These are phyloP conservation scores for Paramarasmius palmivorus DNA, from an alignment of 1,284 basidiomycete species.

Conservation along the genomic window DNA sequence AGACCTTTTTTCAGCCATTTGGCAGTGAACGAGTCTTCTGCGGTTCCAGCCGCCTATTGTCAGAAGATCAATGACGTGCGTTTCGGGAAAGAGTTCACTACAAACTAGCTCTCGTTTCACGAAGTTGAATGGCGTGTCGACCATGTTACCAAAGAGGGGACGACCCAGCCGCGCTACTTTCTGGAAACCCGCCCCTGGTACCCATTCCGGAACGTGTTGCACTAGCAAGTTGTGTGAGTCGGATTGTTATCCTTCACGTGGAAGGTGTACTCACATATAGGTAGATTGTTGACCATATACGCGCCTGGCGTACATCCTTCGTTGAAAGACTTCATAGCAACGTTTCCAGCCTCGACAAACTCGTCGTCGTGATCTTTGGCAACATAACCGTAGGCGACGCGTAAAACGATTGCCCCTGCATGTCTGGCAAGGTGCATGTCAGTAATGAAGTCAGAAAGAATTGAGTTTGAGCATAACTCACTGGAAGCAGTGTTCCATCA, in stretches of 20 bases:
- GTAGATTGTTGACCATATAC: slow-evolving; percentile 31
- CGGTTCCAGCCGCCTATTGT: slow-evolving; percentile 12
- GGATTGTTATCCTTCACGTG: neutral
- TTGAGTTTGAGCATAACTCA: too few relatives aligned
- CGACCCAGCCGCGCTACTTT: slow-evolving; percentile 19
- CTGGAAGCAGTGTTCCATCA: slow-evolving; percentile 13
- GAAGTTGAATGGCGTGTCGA: slow-evolving; percentile 21
- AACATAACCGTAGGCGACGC: slow-evolving; percentile 35
- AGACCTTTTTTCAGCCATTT: slow-evolving; percentile 15
- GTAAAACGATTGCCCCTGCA: slow-evolving; percentile 32
- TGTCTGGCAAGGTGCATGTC: neutral
- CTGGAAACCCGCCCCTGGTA: slow-evolving; percentile 28
- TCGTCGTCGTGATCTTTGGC: slow-evolving; percentile 28
- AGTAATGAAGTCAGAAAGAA: neutral
- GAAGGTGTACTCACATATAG: slow-evolving; percentile 23
- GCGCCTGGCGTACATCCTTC: slow-evolving; percentile 25
- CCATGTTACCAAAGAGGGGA: slow-evolving; percentile 15
- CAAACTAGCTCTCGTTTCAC: slow-evolving; percentile 25
- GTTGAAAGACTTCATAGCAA: slow-evolving; percentile 28
- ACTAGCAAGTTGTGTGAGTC: slow-evolving; percentile 16
- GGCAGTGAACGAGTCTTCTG: slow-evolving; percentile 17
- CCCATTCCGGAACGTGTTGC: slow-evolving; percentile 23
- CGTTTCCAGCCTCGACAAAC: slow-evolving; percentile 31
- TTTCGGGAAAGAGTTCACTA: neutral
- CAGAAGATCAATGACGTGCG: slow-evolving; percentile 2